Percentiles rank a stretch among this genome's conserved stretches.
Conservation (phyloP, 257 asterid genomes). For the Ocimum tenuiflorum region DNA sequence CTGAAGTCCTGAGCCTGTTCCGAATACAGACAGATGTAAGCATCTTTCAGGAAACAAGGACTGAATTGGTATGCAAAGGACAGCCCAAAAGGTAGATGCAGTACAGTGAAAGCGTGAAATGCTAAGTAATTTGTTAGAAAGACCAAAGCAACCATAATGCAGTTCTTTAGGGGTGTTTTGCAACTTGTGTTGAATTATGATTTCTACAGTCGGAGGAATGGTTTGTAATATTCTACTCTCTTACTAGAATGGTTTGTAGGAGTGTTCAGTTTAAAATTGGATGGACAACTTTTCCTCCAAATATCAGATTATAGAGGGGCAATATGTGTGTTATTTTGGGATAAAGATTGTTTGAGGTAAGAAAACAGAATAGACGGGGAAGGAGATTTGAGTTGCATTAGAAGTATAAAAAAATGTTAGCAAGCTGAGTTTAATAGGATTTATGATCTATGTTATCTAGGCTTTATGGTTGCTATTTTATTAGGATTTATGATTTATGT, state of each 20-base stretch:
- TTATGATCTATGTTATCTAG: too few species aligned
- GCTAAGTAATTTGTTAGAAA: not conserved
- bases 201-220: not conserved
- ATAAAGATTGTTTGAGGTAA: not conserved
- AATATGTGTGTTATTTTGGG: not conserved
- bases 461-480: too few species aligned
- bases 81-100: too few species aligned
- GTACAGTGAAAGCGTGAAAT: not conserved
- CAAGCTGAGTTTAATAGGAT: too few species aligned
- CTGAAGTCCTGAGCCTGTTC: conserved; percentile 83
- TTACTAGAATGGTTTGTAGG: too few species aligned
- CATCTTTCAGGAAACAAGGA: not conserved
- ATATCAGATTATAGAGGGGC: not conserved
- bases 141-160: not conserved
- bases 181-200: not conserved
- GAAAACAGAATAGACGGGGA: not conserved
- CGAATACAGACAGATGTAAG: not conserved
- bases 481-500: too few species aligned
- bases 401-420: too few species aligned
- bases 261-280: not conserved
- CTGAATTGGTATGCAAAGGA: not conserved
- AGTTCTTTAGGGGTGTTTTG: not conserved
- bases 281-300: not conserved
- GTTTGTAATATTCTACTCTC: too few species aligned
- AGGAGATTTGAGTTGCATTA: not conserved